phyloP scores from a whole-genome alignment of 345 rosid species.

The Eucalyptus grandis region DNA sequence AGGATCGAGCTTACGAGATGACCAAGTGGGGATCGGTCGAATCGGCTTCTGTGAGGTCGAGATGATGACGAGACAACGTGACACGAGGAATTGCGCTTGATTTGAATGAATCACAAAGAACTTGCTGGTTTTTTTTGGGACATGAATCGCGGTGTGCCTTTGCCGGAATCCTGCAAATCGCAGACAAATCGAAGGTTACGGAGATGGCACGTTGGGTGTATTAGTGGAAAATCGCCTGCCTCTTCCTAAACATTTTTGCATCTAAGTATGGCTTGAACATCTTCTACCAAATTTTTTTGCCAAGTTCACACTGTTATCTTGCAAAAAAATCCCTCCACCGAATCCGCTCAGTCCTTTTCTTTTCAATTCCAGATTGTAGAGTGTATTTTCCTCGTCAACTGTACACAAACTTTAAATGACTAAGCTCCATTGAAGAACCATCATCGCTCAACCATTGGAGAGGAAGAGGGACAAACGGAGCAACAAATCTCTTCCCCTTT shows the following conservation, averaged over 20 bases:
- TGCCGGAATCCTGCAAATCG: neutral
- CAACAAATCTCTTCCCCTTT: neutral
- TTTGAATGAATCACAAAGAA: too few relatives aligned
- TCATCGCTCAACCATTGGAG: neutral
- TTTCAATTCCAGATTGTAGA: neutral
- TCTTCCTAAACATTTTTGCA: too few relatives aligned
- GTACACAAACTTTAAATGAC: neutral
- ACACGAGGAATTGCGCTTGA: too few relatives aligned
- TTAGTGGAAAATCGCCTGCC: too few relatives aligned
- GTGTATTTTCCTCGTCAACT: neutral
- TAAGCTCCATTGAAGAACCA: neutral
- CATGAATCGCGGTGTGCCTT: neutral
- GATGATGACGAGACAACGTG: too few relatives aligned
- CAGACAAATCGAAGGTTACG: neutral
- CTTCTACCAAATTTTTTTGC: neutral
- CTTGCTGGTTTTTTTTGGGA: too few relatives aligned
- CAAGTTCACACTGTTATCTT: neutral
- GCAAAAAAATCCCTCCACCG: neutral
- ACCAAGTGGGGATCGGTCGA: too few relatives aligned
- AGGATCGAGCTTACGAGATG: too few relatives aligned
- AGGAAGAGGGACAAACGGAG: neutral
- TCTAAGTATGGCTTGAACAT: too few relatives aligned
- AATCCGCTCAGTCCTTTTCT: neutral
- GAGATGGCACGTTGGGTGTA: too few relatives aligned
- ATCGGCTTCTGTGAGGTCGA: too few relatives aligned